A percentile compares a stretch with the other conserved stretches of the same genome.
These are phyloP conservation scores for Earliella scabrosa DNA, from an alignment of 1,284 basidiomycete species.

Conservation along the genomic window DNA sequence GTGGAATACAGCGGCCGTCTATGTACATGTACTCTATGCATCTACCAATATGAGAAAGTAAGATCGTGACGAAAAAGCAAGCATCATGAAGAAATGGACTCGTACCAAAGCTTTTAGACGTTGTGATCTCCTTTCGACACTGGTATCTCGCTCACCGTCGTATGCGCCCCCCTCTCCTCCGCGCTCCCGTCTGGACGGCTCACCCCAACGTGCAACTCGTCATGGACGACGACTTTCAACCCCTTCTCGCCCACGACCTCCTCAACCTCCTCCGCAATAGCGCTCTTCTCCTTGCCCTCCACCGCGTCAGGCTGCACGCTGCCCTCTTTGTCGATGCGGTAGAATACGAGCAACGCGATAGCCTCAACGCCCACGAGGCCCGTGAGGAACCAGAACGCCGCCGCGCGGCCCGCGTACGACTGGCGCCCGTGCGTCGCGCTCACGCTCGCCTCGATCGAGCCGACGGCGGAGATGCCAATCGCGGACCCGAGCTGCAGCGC, in stretches of 20 bases:
- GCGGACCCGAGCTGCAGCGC: constrained; percentile 58
- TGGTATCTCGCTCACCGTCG: too few species aligned
- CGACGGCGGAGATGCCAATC: constrained; percentile 48
- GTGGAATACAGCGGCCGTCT: too few species aligned
- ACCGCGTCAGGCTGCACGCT: constrained; percentile 8
- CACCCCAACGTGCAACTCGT: too few species aligned
- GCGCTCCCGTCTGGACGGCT: too few species aligned
- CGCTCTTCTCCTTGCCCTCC: constrained; percentile 9
- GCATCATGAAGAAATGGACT: too few species aligned
- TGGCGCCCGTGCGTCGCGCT: constrained; percentile 34
- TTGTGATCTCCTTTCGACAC: too few species aligned
- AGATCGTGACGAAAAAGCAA: too few species aligned
- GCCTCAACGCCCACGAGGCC: constrained; percentile 42
- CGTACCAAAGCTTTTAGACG: too few species aligned
- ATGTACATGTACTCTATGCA: too few species aligned
- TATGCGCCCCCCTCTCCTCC: too few species aligned
- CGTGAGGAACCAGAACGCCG: constrained; percentile 54
- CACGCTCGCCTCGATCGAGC: constrained; percentile 52
- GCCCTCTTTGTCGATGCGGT: constrained; percentile 31
- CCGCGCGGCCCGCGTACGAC: constrained; percentile 46
- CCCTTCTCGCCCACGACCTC: constrained; percentile 9
- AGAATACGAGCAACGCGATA: constrained; percentile 43
- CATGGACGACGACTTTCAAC: background rate
- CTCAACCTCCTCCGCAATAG: constrained; percentile 11
- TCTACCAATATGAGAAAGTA: too few species aligned